Conservation (phyloP, 371 early-diverging fungal genomes). For the Fennellomyces sp. region DNA sequence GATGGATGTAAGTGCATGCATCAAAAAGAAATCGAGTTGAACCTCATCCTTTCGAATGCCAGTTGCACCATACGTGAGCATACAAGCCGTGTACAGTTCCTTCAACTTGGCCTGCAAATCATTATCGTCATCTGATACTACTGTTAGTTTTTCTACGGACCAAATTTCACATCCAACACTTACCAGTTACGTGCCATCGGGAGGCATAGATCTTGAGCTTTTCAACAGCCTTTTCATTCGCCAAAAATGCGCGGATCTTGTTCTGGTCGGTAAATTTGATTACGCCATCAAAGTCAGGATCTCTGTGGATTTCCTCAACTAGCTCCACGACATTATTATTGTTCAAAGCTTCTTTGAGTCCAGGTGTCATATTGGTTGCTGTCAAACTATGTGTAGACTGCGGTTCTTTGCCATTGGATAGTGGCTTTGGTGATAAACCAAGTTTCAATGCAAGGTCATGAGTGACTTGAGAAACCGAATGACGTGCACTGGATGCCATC, state of each 20-base stretch:
- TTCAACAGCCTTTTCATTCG: conserved; percentile 20
- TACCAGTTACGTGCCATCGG: conserved; percentile 39
- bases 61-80: conserved; percentile 29
- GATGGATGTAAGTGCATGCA: conserved; percentile 59
- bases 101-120: conserved; percentile 35
- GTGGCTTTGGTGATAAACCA: not conserved
- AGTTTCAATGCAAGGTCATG: conserved; percentile 3
- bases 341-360: conserved; percentile 2
- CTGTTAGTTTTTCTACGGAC: not conserved
- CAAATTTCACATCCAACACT: not conserved
- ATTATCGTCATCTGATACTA: conserved; percentile 20
- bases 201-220: conserved; percentile 32
- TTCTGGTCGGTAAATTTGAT: conserved; percentile 14
- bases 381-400: conserved; percentile 1
- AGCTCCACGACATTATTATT: conserved; percentile 30
- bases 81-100: conserved; percentile 32
- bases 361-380: conserved; percentile 2
- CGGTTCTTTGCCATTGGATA: not conserved
- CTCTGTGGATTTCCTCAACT: conserved; percentile 26
- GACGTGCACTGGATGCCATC: conserved; percentile 7
- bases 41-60: conserved; percentile 33
- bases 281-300: conserved; percentile 34
- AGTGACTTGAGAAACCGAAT: conserved; percentile 14
- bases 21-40: conserved; percentile 49
- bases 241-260: conserved; percentile 21